Evolutionary conservation across 2,329 filamentous ascomycete genomes (phyloP).

Genomic region (Colletotrichum sojae): DNA sequence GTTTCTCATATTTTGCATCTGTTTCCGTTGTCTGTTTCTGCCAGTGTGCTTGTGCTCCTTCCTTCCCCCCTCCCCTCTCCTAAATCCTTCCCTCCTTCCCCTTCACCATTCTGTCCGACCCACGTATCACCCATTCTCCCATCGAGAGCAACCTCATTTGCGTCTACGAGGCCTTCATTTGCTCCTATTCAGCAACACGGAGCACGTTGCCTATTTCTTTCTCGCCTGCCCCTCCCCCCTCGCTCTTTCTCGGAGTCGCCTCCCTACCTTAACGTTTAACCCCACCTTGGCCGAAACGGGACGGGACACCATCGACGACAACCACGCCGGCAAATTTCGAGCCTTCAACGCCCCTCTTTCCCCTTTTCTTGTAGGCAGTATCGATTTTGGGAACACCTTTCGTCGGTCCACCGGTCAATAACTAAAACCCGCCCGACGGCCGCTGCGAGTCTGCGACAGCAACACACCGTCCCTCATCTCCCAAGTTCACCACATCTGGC

Average conservation of each 20-base stretch:
- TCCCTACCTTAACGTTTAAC: conserved; percentile 37
- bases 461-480: not conserved
- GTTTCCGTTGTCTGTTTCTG: conserved; percentile 24
- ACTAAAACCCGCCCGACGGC: conserved; percentile 23
- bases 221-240: conserved; percentile 31
- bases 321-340: conserved; percentile 40
- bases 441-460: conserved; percentile 16
- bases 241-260: conserved; percentile 34
- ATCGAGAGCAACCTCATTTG: conserved; percentile 35
- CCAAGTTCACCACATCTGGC: not conserved
- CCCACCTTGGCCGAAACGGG: conserved; percentile 41
- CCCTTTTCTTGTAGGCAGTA: conserved; percentile 35
- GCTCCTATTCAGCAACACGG: conserved; percentile 33
- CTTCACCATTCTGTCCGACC: conserved; percentile 32
- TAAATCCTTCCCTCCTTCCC: conserved; percentile 4
- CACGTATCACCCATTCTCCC: conserved; percentile 27
- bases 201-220: conserved; percentile 37
- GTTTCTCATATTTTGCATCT: conserved; percentile 15
- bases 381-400: conserved; percentile 20
- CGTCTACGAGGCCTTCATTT: conserved; percentile 32
- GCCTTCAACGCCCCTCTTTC: conserved; percentile 32
- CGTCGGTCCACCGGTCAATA: conserved; percentile 22
- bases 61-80: not conserved
- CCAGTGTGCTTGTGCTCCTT: conserved; percentile 1
- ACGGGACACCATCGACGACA: conserved; percentile 38